A percentile compares a stretch with the other conserved stretches of the same genome.
phyloP scores from a whole-genome alignment of 345 rosid species.

The Aquilaria sinensis region DNA sequence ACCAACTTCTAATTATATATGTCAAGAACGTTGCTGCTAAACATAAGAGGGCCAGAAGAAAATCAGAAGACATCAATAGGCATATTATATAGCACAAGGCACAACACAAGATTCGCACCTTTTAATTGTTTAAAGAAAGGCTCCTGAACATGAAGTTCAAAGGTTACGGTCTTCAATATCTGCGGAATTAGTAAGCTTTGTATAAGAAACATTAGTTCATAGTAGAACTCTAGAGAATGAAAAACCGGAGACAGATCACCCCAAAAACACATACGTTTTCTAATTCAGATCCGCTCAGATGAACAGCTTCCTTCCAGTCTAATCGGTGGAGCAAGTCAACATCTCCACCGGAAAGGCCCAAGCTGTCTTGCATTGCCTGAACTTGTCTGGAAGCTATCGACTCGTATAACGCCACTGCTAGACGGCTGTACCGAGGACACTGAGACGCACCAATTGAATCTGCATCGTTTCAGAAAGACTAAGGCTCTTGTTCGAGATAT shows the following conservation, averaged over 20 bases:
- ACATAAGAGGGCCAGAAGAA: too few species aligned
- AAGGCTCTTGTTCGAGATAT: too few species aligned
- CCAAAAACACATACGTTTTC: constrained; percentile 15
- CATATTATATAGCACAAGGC: too few species aligned
- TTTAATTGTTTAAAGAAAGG: constrained; percentile 60
- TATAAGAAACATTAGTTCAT: background rate
- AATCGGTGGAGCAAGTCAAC: constrained; percentile 17
- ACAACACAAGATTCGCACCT: constrained; percentile 23
- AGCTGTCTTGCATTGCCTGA: constrained; percentile 2
- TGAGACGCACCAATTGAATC: constrained; percentile 18
- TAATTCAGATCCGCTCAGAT: constrained; percentile 33
- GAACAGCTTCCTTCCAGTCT: constrained; percentile 26
- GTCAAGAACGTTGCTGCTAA: too few species aligned
- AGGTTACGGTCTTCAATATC: constrained; percentile 46
- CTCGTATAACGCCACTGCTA: constrained; percentile 40
- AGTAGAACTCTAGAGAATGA: background rate
- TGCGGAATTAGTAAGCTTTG: constrained; percentile 16
- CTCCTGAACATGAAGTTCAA: constrained; percentile 74
- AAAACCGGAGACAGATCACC: background rate
- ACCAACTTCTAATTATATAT: too few species aligned
- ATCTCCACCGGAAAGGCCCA: constrained; percentile 3
- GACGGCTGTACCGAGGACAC: constrained; percentile 35
- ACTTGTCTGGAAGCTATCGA: constrained; percentile 23
- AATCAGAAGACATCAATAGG: too few species aligned
- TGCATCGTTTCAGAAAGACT: background rate